phyloP scores from a whole-genome alignment of 2,329 filamentous ascomycete species.

The Karstenula rhodostoma region DNA sequence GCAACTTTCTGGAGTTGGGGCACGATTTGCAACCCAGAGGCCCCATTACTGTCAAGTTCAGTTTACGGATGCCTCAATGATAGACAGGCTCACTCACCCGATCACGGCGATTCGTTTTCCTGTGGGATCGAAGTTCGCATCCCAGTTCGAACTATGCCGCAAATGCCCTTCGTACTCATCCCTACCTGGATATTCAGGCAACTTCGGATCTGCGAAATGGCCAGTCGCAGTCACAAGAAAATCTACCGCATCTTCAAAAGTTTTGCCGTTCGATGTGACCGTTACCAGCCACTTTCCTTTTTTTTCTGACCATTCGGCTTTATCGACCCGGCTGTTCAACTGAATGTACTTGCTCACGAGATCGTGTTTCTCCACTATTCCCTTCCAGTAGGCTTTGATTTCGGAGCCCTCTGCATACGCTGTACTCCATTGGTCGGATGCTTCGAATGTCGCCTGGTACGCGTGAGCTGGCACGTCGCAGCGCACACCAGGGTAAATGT shows the following conservation, averaged over 20 bases:
- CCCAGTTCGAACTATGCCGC: conserved; percentile 23
- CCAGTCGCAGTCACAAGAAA: conserved; percentile 40
- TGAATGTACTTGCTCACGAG: conserved; percentile 41
- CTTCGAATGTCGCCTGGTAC: conserved; percentile 50
- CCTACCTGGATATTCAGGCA: conserved; percentile 17
- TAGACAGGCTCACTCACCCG: conserved; percentile 30
- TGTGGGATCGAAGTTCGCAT: conserved; percentile 58
- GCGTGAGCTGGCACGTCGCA: conserved; percentile 53
- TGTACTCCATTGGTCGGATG: conserved; percentile 47
- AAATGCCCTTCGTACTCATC: conserved; percentile 22
- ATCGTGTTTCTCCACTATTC: conserved; percentile 44
- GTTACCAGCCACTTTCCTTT: conserved; percentile 71
- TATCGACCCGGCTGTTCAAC: conserved; percentile 41
- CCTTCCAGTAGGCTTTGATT: conserved; percentile 47
- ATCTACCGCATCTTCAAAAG: conserved; percentile 27
- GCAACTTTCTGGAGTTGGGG: conserved; percentile 64
- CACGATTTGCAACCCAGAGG: conserved; percentile 67
- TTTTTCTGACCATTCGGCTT: conserved; percentile 45
- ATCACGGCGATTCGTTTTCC: conserved; percentile 39
- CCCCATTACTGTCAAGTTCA: conserved; percentile 54
- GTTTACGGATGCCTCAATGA: neutral
- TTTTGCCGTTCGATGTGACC: conserved; percentile 58
- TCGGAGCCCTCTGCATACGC: conserved; percentile 47
- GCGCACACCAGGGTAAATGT: conserved; percentile 68
- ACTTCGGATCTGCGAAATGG: conserved; percentile 15